A percentile compares a stretch with the other conserved stretches of the same genome.
These are phyloP conservation scores for Athelia sp. DNA, from an alignment of 1,284 basidiomycete species.

Conservation along the genomic window DNA sequence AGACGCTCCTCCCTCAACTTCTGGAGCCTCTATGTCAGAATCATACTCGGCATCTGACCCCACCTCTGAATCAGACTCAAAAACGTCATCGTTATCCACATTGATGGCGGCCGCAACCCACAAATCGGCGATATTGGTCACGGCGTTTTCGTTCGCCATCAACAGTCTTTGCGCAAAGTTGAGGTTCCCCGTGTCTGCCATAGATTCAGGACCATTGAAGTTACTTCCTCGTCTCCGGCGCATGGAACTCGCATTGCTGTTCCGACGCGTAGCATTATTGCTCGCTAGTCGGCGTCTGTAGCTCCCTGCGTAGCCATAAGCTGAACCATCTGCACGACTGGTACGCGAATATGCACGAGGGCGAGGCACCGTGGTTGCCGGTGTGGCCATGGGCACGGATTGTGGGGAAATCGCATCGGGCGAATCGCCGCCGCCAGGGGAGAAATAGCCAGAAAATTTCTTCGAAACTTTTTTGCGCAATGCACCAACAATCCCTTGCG, in stretches of 20 bases:
- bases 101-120: constrained; percentile 94
- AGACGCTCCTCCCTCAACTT: not conserved
- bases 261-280: constrained; percentile 14
- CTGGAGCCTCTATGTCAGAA: constrained; percentile 15
- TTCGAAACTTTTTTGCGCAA: constrained; percentile 43
- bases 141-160: constrained; percentile 87
- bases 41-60: constrained; percentile 29
- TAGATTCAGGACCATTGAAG: constrained; percentile 32
- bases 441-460: constrained; percentile 54
- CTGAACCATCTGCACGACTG: constrained; percentile 65
- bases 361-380: constrained; percentile 22
- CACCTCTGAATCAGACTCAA: constrained; percentile 37
- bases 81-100: constrained; percentile 78
- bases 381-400: constrained; percentile 43
- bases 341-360: constrained; percentile 44
- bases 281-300: constrained; percentile 32
- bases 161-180: constrained; percentile 89
- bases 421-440: constrained; percentile 40
- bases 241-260: constrained; percentile 44
- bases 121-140: constrained; percentile 84
- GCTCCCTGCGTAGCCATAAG: constrained; percentile 66
- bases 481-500: constrained; percentile 29
- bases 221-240: constrained; percentile 47
- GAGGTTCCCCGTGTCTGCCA: constrained; percentile 37
- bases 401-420: constrained; percentile 29